These are phyloP conservation scores for Neurospora pannonica DNA, from an alignment of 495 filamentous ascomycete species.

Conservation along the genomic window DNA sequence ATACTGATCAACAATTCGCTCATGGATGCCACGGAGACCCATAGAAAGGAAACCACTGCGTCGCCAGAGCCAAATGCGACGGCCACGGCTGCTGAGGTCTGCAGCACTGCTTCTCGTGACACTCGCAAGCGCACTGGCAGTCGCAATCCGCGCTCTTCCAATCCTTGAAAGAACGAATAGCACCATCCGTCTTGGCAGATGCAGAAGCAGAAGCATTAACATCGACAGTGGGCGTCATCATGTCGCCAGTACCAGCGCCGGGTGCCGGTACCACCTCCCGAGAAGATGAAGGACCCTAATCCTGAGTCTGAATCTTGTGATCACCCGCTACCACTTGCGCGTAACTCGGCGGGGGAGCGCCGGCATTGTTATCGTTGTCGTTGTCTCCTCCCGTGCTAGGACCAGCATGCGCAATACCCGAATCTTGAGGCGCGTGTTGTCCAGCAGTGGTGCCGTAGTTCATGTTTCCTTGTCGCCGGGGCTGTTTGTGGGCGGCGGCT, in stretches of 20 bases:
- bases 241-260: neutral
- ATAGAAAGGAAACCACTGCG: neutral
- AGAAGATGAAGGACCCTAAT: constrained; percentile 31
- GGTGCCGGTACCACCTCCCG: neutral
- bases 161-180: neutral
- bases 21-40: neutral
- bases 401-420: constrained; percentile 13
- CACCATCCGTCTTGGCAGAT: neutral
- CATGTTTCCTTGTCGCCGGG: constrained; percentile 22
- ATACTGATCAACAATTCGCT: neutral
- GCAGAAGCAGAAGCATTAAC: neutral
- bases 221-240: neutral
- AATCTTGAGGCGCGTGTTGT: constrained; percentile 28
- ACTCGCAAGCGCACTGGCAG: neutral
- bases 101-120: neutral
- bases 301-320: constrained; percentile 71
- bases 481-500: constrained; percentile 10
- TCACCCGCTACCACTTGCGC: constrained; percentile 80
- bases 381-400: constrained; percentile 41
- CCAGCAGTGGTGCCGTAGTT: constrained; percentile 30
- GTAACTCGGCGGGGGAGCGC: constrained; percentile 67
- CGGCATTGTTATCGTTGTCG: constrained; percentile 16
- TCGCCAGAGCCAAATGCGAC: neutral
- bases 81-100: neutral
- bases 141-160: neutral